Conservation (phyloP, 2,329 filamentous ascomycete genomes). For the Fusarium coffeatum region DNA sequence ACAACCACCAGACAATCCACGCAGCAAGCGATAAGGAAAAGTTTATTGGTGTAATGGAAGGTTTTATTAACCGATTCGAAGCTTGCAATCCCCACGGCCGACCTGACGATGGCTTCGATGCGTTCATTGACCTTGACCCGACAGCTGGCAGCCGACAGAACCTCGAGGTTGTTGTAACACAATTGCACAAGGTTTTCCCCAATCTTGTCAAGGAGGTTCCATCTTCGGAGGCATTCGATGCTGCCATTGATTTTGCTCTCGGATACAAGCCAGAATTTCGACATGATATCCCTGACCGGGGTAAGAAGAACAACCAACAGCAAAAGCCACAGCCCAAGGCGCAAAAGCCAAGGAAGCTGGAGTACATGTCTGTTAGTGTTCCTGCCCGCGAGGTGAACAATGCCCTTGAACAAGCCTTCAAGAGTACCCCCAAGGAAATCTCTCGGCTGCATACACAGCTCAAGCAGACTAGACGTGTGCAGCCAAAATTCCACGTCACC, state of each 20-base stretch:
- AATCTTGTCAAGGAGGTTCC: slow-evolving; percentile 79
- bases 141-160: slow-evolving; percentile 82
- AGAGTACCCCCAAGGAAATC: slow-evolving; percentile 58
- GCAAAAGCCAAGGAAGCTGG: slow-evolving; percentile 57
- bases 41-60: slow-evolving; percentile 92
- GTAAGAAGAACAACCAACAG: slow-evolving; percentile 52
- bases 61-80: slow-evolving; percentile 89
- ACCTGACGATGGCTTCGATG: slow-evolving; percentile 87
- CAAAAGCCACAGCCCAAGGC: slow-evolving; percentile 47
- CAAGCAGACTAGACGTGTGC: slow-evolving; percentile 77
- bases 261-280: slow-evolving; percentile 82
- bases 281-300: slow-evolving; percentile 75
- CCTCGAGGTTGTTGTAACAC: slow-evolving; percentile 79
- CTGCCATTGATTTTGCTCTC: slow-evolving; percentile 79
- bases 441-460: slow-evolving; percentile 78
- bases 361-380: slow-evolving; percentile 68
- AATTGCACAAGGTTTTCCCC: slow-evolving; percentile 82
- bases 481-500: slow-evolving; percentile 92
- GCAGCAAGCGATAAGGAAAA: slow-evolving; percentile 79
- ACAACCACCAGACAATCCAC: slow-evolving; percentile 98
- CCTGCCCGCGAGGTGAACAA: slow-evolving; percentile 56
- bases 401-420: slow-evolving; percentile 78
- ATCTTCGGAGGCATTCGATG: slow-evolving; percentile 77
- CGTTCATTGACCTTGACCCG: slow-evolving; percentile 86
- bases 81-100: slow-evolving; percentile 71